Evolutionary conservation across 2,329 filamentous ascomycete species (phyloP).

Genomic region (Beauveria sp.): DNA sequence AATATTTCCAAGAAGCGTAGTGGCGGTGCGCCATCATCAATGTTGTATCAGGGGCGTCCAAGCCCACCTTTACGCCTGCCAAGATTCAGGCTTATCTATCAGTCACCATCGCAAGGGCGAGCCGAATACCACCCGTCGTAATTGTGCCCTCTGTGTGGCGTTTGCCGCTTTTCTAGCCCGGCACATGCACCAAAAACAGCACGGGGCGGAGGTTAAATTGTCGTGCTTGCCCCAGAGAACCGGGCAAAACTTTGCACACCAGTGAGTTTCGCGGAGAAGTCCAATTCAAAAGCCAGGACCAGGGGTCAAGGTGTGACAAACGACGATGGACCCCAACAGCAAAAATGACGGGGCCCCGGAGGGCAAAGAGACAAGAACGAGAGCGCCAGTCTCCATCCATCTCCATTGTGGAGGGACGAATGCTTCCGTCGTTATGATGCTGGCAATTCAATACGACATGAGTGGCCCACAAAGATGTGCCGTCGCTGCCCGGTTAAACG

Average conservation of each 20-base stretch:
- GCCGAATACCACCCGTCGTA: not conserved
- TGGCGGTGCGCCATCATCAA: not conserved
- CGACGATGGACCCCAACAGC: not conserved
- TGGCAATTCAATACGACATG: constrained; percentile 1
- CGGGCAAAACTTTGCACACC: not conserved
- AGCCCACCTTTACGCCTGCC: not conserved
- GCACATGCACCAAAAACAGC: not conserved
- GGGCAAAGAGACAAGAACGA: not conserved
- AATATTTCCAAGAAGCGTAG: not conserved
- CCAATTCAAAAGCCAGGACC: not conserved
- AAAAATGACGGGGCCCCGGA: constrained; percentile 8
- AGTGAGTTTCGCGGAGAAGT: no score
- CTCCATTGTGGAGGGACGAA: constrained; percentile 6
- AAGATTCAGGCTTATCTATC: not conserved
- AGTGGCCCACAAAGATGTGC: not conserved
- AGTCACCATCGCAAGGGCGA: not conserved
- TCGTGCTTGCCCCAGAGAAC: not conserved
- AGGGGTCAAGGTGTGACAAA: not conserved
- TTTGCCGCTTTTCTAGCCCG: not conserved
- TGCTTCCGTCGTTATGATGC: not conserved
- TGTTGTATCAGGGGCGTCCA: not conserved
- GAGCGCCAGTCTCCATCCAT: not conserved
- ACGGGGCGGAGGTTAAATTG: not conserved
- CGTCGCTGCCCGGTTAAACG: constrained; percentile 8
- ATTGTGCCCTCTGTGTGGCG: not conserved